Evolutionary conservation across 352 stramenopile genomes (phyloP), one percentile per base, ranked within the genome.

Genomic region (Phytophthora lateralis): DNA sequence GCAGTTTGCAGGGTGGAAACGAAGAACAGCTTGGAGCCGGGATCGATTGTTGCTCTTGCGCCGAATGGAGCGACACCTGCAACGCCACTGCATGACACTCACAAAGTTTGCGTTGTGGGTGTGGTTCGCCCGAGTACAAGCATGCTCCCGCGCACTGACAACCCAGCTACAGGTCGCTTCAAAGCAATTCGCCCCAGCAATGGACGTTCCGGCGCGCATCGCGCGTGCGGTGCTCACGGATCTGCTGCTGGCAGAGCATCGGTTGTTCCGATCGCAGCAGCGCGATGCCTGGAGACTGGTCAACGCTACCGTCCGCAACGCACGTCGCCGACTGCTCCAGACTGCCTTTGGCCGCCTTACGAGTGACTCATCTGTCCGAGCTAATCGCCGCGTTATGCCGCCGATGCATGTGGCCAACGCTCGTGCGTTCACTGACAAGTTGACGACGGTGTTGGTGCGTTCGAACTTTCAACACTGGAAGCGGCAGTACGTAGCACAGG

Each of bases 401-500:
- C 49, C 39, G 21, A 68, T 14, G 17, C 60, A 71, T 34, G 15
- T 45, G 20, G 64, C 54, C 26, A 65, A 56, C 6, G 63, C 55
- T 14, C 55, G 67, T 12, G 75, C 59, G 8, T 71, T 82, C 27
- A 44, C 53, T 12, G 50, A 62, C 12, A 73, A 53, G n/a, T 44
- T 85, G 27, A 18, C 29, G 2, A 37, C 46, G 12, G 29, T 71
- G 7, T 15, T 78, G 18, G 15, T 65, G 20, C 63, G 76, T 18
- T 64, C 18, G 4, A 64, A 55, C 6, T 91, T 91, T 44, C 35
- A 55, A 10, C 26, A 47, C 39, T 91, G 82, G 82, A 89, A 88
- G 54, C 18, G 38, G 15, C 67, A 72, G 62, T 86, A 83, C 69
- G 48, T 91, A 15, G 52, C 53, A 4, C 14, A 55, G 7, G 82